These are phyloP conservation scores for Sedum album DNA, from an alignment of 164 flowering plant genomes.

Conservation along the genomic window DNA sequence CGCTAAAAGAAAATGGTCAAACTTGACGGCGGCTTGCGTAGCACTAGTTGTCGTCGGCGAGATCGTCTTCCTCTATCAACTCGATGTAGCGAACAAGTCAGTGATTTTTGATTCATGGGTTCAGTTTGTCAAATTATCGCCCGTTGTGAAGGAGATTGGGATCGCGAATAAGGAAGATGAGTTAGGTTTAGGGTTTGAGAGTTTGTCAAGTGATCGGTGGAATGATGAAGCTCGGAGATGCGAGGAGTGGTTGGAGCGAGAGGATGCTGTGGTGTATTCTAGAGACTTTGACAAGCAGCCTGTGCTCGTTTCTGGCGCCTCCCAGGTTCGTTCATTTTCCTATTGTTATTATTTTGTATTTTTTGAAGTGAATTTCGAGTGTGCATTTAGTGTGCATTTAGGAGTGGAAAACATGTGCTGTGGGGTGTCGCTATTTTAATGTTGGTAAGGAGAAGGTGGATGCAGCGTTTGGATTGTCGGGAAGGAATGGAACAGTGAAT, in stretches of 20 bases:
- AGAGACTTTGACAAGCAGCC: slow-evolving; percentile 77
- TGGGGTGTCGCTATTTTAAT: slow-evolving; percentile 64
- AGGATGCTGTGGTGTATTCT: slow-evolving; percentile 52
- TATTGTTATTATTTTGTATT: neutral
- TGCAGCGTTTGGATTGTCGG: slow-evolving; percentile 51
- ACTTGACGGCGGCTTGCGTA: slow-evolving; percentile 48
- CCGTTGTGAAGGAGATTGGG: neutral
- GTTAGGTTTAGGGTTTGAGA: neutral
- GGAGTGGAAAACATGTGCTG: slow-evolving; percentile 71
- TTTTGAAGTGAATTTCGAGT: neutral
- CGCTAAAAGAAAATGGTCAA: slow-evolving; percentile 46
- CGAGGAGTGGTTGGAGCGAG: slow-evolving; percentile 72
- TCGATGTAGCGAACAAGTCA: slow-evolving; percentile 66
- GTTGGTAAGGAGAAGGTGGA: slow-evolving; percentile 38
- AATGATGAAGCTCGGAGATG: slow-evolving; percentile 24
- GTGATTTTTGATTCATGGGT: slow-evolving; percentile 57
- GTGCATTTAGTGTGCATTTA: slow-evolving; percentile 10
- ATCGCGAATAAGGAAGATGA: neutral
- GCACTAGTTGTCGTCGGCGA: slow-evolving; percentile 60
- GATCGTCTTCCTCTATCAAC: slow-evolving; percentile 59
- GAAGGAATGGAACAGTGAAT: slow-evolving; percentile 25
- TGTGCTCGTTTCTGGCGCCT: slow-evolving; percentile 46
- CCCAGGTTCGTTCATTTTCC: slow-evolving; percentile 38
- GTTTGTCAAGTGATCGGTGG: no score
- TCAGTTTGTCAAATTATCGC: slow-evolving; percentile 32